A percentile compares a stretch with the other conserved stretches of the same genome.
Evolutionary conservation across 768 basidiomycete species (phyloP).

Genomic region (Russula compacta): DNA sequence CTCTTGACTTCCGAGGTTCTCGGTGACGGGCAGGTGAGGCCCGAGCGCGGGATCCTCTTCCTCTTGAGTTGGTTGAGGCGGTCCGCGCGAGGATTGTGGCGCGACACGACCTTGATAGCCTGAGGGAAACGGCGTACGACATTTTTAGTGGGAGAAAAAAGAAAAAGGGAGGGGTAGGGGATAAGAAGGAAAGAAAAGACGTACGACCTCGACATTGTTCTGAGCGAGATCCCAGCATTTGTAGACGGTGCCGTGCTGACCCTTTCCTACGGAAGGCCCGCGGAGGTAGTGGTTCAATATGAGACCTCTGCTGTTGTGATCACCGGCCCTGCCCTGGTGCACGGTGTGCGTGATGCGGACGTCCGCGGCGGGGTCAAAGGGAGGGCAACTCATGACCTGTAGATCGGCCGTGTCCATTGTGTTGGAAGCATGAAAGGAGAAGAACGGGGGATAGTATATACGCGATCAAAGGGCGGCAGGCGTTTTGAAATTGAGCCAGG

Average conservation of each 20-base stretch:
- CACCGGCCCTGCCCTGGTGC: slow-evolving; percentile 30
- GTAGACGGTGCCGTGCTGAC: slow-evolving; percentile 87
- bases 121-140: slow-evolving; percentile 23
- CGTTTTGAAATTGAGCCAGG: slow-evolving; percentile 1
- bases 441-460: not conserved
- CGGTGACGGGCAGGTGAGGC: slow-evolving; percentile 48
- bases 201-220: slow-evolving; percentile 35
- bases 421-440: slow-evolving; percentile 11
- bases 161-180: not conserved
- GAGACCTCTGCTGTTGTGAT: slow-evolving; percentile 27
- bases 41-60: slow-evolving; percentile 35
- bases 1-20: slow-evolving; percentile 63
- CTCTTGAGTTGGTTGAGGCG: slow-evolving; percentile 42
- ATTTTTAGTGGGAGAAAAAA: not conserved
- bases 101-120: slow-evolving; percentile 75
- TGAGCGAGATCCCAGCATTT: slow-evolving; percentile 47
- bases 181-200: slow-evolving; percentile 30
- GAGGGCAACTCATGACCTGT: slow-evolving; percentile 14
- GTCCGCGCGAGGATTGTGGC: slow-evolving; percentile 62
- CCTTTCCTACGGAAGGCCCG: slow-evolving; percentile 66
- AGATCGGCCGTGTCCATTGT: slow-evolving; percentile 17
- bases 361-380: slow-evolving; percentile 18
- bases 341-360: slow-evolving; percentile 20
- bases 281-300: slow-evolving; percentile 86
- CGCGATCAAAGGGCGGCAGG: not conserved